Evolutionary conservation across 2,329 filamentous ascomycete species (phyloP).

Genomic region (Colletotrichum gloeosporioides): DNA sequence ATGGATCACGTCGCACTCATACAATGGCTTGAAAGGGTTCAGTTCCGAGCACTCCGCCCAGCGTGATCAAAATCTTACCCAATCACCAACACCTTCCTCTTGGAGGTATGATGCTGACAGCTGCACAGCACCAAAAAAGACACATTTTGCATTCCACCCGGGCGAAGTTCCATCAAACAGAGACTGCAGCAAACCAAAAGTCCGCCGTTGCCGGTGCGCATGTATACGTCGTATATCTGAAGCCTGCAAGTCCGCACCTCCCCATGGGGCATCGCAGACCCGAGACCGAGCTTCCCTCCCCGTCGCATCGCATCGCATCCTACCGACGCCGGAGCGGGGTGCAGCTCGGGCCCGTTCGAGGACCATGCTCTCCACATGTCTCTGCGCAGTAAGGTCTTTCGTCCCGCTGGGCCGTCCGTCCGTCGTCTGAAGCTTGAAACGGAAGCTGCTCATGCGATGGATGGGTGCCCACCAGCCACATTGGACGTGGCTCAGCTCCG

Average conservation of each 20-base stretch:
- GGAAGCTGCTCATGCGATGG: neutral
- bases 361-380: neutral
- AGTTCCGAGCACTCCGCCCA: neutral
- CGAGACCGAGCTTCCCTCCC: neutral
- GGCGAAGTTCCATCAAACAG: rapidly evolving
- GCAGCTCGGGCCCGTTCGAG: neutral
- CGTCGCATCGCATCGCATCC: neutral
- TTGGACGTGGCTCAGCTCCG: neutral
- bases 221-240: neutral
- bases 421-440: neutral
- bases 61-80: neutral
- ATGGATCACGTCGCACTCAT: neutral
- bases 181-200: neutral
- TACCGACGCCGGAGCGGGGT: neutral
- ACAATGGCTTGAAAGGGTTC: neutral
- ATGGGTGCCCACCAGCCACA: neutral
- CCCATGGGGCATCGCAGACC: neutral
- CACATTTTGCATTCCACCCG: neutral
- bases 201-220: neutral
- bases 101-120: neutral
- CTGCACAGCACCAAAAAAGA: neutral
- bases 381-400: neutral
- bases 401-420: neutral
- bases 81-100: neutral
- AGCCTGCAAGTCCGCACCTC: neutral